These are phyloP conservation scores for Xylaria cubensis DNA, from an alignment of 495 filamentous ascomycete species.

Conservation along the genomic window DNA sequence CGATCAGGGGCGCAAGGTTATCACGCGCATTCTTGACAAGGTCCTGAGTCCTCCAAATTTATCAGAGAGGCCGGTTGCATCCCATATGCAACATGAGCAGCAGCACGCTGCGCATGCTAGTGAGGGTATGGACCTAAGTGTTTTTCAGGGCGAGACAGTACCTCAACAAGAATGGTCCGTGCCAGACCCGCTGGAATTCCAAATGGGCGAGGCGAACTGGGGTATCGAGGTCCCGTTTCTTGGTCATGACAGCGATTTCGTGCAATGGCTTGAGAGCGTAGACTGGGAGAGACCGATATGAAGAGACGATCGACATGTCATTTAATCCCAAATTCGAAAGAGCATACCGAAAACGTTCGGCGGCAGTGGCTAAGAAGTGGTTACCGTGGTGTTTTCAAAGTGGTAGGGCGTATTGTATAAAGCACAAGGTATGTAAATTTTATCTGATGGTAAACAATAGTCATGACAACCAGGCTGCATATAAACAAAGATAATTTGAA, in stretches of 20 bases:
- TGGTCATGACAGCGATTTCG: slow-evolving; percentile 42
- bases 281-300: slow-evolving; percentile 39
- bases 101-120: slow-evolving; percentile 13
- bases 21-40: slow-evolving; percentile 42
- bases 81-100: slow-evolving; percentile 19
- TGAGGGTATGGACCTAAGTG: slow-evolving; percentile 20
- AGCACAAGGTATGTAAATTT: neutral
- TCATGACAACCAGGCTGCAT: too few relatives aligned
- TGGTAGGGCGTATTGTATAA: neutral
- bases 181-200: slow-evolving; percentile 32
- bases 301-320: neutral
- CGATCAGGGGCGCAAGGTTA: slow-evolving; percentile 42
- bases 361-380: neutral
- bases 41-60: slow-evolving; percentile 41
- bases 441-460: slow-evolving; percentile 6
- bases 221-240: slow-evolving; percentile 39
- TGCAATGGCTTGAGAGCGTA: slow-evolving; percentile 44
- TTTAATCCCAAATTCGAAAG: neutral
- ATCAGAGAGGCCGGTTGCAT: slow-evolving; percentile 16
- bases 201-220: slow-evolving; percentile 35
- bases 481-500: too few relatives aligned
- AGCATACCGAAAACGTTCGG: neutral
- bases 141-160: slow-evolving; percentile 23
- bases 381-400: neutral
- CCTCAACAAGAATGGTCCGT: slow-evolving; percentile 25